phyloP scores from a whole-genome alignment of 371 early-diverging fungal genomes.

The Mortierella sp. region DNA sequence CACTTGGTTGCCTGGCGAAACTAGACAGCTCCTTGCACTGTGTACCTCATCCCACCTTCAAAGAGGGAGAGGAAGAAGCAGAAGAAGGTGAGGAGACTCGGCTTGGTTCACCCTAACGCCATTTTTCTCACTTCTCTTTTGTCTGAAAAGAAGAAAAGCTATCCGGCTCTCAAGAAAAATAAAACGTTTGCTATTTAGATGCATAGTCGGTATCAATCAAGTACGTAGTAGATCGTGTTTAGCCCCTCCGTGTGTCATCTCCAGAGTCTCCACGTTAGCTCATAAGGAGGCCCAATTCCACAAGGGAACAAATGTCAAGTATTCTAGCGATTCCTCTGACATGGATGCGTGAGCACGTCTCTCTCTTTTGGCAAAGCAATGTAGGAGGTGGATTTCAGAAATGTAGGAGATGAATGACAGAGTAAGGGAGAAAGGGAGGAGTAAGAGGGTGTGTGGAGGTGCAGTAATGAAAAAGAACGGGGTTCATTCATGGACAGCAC shows the following conservation, averaged over 20 bases:
- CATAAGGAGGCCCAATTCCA: not conserved
- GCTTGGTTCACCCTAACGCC: not conserved
- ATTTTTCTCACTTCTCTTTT: not conserved
- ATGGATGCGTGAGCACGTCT: not conserved
- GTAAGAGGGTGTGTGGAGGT: not conserved
- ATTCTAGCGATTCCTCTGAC: not conserved
- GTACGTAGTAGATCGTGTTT: not conserved
- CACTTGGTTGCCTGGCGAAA: too few species aligned
- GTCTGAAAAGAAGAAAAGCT: not conserved
- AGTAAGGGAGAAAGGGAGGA: not conserved
- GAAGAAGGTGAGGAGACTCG: too few species aligned
- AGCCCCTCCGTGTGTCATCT: not conserved
- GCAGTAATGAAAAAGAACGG: not conserved
- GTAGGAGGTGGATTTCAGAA: not conserved
- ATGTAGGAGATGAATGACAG: not conserved
- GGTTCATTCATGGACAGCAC: not conserved
- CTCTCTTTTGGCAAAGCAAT: not conserved
- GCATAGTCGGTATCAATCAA: constrained; percentile 1
- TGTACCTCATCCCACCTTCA: too few species aligned
- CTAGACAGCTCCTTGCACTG: not conserved
- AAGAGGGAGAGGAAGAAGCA: not conserved
- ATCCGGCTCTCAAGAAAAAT: constrained; percentile 1
- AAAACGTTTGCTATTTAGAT: not conserved
- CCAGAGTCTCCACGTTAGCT: not conserved
- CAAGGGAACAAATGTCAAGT: not conserved